These are phyloP conservation scores for Ramaria rubella DNA, from an alignment of 768 basidiomycete genomes.

Conservation along the genomic window DNA sequence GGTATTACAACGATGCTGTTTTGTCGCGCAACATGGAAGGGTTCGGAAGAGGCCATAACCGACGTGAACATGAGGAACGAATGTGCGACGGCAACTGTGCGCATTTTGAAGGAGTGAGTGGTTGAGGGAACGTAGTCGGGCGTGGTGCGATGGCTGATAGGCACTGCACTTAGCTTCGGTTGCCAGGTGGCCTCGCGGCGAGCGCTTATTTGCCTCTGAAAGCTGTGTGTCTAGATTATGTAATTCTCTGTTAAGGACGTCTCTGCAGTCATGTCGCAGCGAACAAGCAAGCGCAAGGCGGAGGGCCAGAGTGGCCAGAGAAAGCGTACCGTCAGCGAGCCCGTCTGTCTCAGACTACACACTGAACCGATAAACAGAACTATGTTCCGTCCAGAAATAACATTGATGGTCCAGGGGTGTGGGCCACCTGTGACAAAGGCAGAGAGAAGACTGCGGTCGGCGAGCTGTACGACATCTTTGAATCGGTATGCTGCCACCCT, in stretches of 20 bases:
- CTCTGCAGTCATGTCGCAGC: neutral
- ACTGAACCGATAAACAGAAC: neutral
- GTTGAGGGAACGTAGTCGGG: neutral
- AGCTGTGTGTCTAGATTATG: too few relatives aligned
- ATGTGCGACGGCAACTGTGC: neutral
- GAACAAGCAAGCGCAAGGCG: neutral
- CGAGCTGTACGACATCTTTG: conserved; percentile 74
- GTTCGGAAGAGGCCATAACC: neutral
- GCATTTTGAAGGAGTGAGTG: too few relatives aligned
- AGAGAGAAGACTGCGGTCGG: conserved; percentile 74
- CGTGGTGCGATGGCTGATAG: neutral
- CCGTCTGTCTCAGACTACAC: neutral
- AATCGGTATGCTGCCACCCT: conserved; percentile 44
- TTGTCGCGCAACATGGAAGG: neutral
- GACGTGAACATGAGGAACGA: conserved; percentile 2
- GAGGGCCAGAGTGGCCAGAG: neutral
- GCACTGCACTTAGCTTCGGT: too few relatives aligned
- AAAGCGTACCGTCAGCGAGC: conserved; percentile 6
- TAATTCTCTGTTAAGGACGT: too few relatives aligned
- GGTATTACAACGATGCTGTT: too few relatives aligned
- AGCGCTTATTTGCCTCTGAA: neutral
- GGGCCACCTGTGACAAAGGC: conserved; percentile 81
- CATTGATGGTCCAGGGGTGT: conserved; percentile 78
- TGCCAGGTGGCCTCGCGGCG: neutral
- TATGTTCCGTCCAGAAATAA: conserved; percentile 3